A percentile compares a stretch with the other conserved stretches of the same genome.
phyloP scores from a whole-genome alignment of 192 early-diverging fungal genomes.

The Mortierella antarctica region DNA sequence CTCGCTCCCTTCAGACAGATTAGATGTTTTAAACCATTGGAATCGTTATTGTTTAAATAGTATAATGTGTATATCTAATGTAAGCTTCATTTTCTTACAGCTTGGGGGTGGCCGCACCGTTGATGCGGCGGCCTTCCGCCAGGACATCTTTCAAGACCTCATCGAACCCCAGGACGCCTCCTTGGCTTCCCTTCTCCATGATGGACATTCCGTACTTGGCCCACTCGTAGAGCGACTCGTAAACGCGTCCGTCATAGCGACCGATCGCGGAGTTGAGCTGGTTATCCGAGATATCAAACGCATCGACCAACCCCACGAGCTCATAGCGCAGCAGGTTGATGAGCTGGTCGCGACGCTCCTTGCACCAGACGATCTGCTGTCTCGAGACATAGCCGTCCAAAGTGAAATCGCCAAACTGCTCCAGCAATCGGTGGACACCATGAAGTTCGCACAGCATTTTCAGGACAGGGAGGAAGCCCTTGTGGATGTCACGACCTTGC shows the following conservation, averaged over 20 bases:
- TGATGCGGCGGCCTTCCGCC: slow-evolving; percentile 40
- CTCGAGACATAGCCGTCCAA: slow-evolving; percentile 78
- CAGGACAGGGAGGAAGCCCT: slow-evolving; percentile 69
- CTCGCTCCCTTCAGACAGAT: neutral
- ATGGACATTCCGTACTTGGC: slow-evolving; percentile 56
- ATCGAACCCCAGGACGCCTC: slow-evolving; percentile 41
- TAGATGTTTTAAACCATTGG: neutral
- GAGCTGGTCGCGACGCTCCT: slow-evolving; percentile 63
- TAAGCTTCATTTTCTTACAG: slow-evolving; percentile 8
- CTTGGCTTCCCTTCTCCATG: slow-evolving; percentile 36
- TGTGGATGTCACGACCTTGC: slow-evolving; percentile 25
- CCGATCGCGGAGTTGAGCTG: slow-evolving; percentile 87
- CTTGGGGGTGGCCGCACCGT: slow-evolving; percentile 25
- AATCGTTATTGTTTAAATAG: neutral
- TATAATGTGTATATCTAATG: neutral
- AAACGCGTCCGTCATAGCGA: slow-evolving; percentile 86
- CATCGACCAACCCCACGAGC: slow-evolving; percentile 84
- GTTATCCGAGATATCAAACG: slow-evolving; percentile 87
- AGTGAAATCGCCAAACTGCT: slow-evolving; percentile 80
- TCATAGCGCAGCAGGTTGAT: slow-evolving; percentile 73
- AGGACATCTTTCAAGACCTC: slow-evolving; percentile 43
- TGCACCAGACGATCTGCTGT: slow-evolving; percentile 68
- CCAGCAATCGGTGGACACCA: slow-evolving; percentile 75
- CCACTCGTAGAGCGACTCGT: slow-evolving; percentile 73
- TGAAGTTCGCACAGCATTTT: slow-evolving; percentile 75